These are phyloP conservation scores for Naganishia kalamii DNA, from an alignment of 768 basidiomycete genomes.

Conservation along the genomic window DNA sequence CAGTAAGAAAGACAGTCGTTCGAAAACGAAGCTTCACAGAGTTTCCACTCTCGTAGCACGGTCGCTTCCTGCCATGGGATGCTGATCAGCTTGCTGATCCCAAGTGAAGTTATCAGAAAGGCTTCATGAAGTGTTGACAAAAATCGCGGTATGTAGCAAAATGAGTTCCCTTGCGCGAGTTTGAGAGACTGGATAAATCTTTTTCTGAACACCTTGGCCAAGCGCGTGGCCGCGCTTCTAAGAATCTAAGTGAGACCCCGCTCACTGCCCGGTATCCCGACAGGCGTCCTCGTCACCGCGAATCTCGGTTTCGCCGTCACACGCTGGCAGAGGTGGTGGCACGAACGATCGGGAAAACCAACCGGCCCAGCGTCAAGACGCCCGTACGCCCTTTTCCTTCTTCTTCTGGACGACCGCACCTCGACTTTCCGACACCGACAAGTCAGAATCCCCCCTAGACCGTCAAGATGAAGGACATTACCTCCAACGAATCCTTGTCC, in stretches of 20 bases:
- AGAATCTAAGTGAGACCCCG: not conserved
- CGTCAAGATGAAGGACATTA: constrained; percentile 46
- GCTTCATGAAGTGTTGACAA: too few species aligned
- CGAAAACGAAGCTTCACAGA: too few species aligned
- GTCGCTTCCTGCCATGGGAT: too few species aligned
- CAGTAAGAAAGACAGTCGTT: too few species aligned
- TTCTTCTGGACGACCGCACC: constrained; percentile 10
- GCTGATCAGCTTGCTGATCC: too few species aligned
- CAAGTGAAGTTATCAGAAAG: too few species aligned
- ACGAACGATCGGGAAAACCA: constrained; percentile 6
- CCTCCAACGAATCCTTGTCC: constrained; percentile 43
- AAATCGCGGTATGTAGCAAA: too few species aligned
- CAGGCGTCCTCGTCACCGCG: not conserved
- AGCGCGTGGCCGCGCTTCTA: not conserved
- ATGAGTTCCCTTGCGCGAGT: too few species aligned
- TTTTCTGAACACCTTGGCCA: too few species aligned
- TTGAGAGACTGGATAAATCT: too few species aligned
- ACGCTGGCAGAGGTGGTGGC: not conserved
- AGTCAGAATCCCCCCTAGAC: constrained; percentile 21
- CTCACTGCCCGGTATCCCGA: not conserved
- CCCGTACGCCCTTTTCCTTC: not conserved
- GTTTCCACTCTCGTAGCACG: too few species aligned
- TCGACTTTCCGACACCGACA: constrained; percentile 12
- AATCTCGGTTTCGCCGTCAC: constrained; percentile 12
- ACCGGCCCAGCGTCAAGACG: not conserved